Conservation (phyloP, 2,329 filamentous ascomycete species). For the Colletotrichum camelliae region DNA sequence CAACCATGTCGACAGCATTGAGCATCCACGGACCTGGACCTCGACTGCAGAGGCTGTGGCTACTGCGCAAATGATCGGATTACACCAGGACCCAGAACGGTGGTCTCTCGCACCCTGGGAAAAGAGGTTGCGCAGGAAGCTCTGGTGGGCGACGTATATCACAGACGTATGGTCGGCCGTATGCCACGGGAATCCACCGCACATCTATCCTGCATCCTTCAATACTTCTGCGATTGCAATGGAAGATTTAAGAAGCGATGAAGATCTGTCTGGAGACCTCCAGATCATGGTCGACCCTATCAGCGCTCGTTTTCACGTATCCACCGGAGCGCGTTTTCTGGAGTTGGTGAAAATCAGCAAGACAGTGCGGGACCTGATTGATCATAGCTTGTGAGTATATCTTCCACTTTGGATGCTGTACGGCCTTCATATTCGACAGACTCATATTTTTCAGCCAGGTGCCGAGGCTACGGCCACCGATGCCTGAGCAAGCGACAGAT, state of each 20-base stretch:
- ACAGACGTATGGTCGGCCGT: constrained; percentile 51
- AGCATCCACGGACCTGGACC: constrained; percentile 50
- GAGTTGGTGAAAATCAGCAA: constrained; percentile 37
- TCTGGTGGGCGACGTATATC: constrained; percentile 51
- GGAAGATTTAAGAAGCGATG: constrained; percentile 48
- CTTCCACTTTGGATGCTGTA: background rate
- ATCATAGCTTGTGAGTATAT: constrained; percentile 36
- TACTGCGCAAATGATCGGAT: constrained; percentile 50
- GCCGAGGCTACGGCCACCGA: constrained; percentile 19
- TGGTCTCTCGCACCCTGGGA: constrained; percentile 50
- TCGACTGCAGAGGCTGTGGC: constrained; percentile 47
- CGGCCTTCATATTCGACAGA: no score
- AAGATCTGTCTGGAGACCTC: constrained; percentile 42
- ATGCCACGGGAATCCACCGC: constrained; percentile 52
- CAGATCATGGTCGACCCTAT: constrained; percentile 37
- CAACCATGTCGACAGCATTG: constrained; percentile 49
- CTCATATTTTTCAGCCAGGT: constrained; percentile 29
- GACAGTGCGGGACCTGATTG: constrained; percentile 36
- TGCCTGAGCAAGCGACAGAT: constrained; percentile 20
- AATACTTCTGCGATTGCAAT: constrained; percentile 42
- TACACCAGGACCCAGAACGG: constrained; percentile 45
- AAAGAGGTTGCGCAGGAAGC: constrained; percentile 45
- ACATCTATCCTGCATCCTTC: constrained; percentile 45
- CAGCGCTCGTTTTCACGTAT: constrained; percentile 35
- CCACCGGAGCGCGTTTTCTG: constrained; percentile 42